Conservation (phyloP, 2,329 filamentous ascomycete species). For the Podosphaera xanthii region DNA sequence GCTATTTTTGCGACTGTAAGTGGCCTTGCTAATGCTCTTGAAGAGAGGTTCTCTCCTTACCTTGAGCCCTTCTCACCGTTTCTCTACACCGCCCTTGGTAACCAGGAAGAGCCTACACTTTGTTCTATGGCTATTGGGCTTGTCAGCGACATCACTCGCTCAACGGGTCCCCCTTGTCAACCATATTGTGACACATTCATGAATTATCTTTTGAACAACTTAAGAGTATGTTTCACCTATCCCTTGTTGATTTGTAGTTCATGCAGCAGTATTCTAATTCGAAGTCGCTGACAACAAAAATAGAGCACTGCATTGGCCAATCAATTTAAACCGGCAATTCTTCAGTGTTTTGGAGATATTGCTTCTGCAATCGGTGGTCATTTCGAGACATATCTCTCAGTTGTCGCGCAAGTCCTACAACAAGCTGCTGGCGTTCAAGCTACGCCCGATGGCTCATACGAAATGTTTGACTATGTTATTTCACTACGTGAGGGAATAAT, state of each 20-base stretch:
- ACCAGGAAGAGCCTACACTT: constrained; percentile 82
- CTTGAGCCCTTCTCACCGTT: constrained; percentile 90
- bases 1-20: constrained; percentile 82
- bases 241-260: constrained; percentile 5
- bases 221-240: constrained; percentile 35
- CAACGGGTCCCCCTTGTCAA: constrained; percentile 71
- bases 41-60: constrained; percentile 87
- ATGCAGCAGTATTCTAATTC: background rate
- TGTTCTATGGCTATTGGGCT: constrained; percentile 96
- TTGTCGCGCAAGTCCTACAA: constrained; percentile 83
- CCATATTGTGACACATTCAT: constrained; percentile 95
- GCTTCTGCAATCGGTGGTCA: constrained; percentile 77
- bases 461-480: constrained; percentile 93
- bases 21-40: constrained; percentile 72
- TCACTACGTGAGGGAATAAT: constrained; percentile 93
- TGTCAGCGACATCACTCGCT: constrained; percentile 87
- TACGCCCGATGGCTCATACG: constrained; percentile 59
- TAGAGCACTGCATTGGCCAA: constrained; percentile 72
- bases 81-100: constrained; percentile 80
- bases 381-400: constrained; percentile 80
- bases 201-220: constrained; percentile 87
- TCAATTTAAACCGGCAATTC: constrained; percentile 92
- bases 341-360: constrained; percentile 96
- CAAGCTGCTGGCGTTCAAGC: constrained; percentile 72
- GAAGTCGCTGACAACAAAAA: constrained; percentile 15